These are phyloP conservation scores for Malassezia cuniculi DNA, from an alignment of 1,284 basidiomycete species.

Conservation along the genomic window DNA sequence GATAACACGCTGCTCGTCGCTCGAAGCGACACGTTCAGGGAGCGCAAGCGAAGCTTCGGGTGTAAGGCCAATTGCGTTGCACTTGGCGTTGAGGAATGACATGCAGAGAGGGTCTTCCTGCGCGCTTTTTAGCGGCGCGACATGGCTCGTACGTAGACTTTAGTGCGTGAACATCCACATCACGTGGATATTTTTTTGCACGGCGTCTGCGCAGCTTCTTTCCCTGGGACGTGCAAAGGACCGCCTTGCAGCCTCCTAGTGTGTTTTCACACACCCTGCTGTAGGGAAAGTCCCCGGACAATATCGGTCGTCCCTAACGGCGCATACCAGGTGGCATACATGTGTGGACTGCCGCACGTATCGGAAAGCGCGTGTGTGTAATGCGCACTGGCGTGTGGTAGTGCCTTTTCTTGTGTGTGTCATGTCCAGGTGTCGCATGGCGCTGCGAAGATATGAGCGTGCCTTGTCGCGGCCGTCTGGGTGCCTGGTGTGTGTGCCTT, in stretches of 20 bases:
- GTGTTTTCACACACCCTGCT: conserved; percentile 8
- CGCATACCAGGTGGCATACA: not conserved
- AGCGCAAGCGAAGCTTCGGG: conserved; percentile 41
- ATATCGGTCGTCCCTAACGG: conserved; percentile 4
- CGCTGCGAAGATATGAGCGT: conserved; percentile 13
- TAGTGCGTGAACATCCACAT: conserved; percentile 6
- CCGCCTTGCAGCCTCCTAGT: conserved; percentile 11
- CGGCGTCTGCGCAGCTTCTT: not conserved
- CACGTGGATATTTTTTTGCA: too few relatives aligned
- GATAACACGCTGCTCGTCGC: conserved; percentile 31
- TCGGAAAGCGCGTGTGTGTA: conserved; percentile 2
- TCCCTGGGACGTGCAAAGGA: conserved; percentile 14
- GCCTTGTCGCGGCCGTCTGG: not conserved
- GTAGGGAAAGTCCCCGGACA: conserved; percentile 19
- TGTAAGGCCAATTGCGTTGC: conserved; percentile 41
- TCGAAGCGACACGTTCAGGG: conserved; percentile 27
- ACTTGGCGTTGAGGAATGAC: conserved; percentile 20
- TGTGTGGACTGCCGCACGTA: too few relatives aligned
- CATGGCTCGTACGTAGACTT: too few relatives aligned
- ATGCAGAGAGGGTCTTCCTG: not conserved
- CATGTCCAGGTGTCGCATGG: not conserved
- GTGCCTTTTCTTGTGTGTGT: not conserved
- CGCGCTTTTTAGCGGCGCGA: too few relatives aligned
- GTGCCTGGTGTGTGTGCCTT: not conserved
- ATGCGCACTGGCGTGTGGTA: not conserved